Percentiles rank a stretch among this genome's conserved stretches.
These are phyloP conservation scores for Erigeron philadelphicus DNA, from an alignment of 140 eudicot genomes.

Conservation along the genomic window DNA sequence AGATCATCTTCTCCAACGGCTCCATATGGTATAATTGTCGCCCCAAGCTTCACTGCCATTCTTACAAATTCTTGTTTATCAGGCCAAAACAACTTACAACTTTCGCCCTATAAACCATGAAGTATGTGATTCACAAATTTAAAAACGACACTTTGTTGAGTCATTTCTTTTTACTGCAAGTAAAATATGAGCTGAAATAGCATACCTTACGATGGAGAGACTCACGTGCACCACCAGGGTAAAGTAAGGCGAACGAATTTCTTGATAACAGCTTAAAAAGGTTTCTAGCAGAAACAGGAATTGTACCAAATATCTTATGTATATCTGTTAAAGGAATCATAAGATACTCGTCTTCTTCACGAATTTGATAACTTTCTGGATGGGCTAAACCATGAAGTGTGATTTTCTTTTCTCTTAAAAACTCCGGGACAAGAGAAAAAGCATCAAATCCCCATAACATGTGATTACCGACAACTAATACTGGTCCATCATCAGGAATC, in stretches of 20 bases:
- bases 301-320: slow-evolving; percentile 51
- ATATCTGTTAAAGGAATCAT: slow-evolving; percentile 40
- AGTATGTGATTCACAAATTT: not conserved
- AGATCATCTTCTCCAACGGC: slow-evolving; percentile 82
- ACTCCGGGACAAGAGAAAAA: slow-evolving; percentile 39
- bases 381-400: slow-evolving; percentile 75
- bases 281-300: slow-evolving; percentile 63
- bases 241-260: slow-evolving; percentile 63
- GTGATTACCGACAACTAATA: slow-evolving; percentile 76
- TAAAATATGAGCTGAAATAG: not conserved
- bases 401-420: slow-evolving; percentile 51
- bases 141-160: not conserved
- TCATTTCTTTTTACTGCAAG: too few species aligned
- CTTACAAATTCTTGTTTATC: slow-evolving; percentile 78
- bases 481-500: slow-evolving; percentile 76
- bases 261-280: slow-evolving; percentile 50
- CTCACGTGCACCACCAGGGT: slow-evolving; percentile 93
- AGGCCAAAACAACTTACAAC: slow-evolving; percentile 72
- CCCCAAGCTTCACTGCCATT: slow-evolving; percentile 81
- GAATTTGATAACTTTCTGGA: slow-evolving; percentile 30
- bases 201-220: slow-evolving; percentile 78
- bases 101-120: slow-evolving; percentile 53
- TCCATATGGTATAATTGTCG: slow-evolving; percentile 82
- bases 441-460: slow-evolving; percentile 68
- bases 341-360: slow-evolving; percentile 11